A percentile compares a stretch with the other conserved stretches of the same genome.
phyloP scores from a whole-genome alignment of 495 filamentous ascomycete species.

The Penicillium waksmanii region DNA sequence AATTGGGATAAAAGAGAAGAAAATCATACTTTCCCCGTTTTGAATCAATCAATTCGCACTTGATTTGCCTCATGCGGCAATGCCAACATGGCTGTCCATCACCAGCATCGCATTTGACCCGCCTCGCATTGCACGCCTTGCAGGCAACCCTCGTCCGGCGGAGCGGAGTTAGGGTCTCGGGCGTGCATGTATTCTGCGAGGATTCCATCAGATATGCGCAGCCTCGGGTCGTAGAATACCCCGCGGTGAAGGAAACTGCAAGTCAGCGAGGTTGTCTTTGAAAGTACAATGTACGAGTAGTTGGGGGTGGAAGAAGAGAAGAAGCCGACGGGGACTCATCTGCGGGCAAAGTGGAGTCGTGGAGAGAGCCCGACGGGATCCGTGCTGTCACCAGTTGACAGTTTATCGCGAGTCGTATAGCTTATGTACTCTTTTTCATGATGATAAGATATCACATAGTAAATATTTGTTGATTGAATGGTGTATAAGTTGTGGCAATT shows the following conservation, averaged over 20 bases:
- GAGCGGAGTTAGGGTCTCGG: conserved; percentile 2
- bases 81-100: conserved; percentile 37
- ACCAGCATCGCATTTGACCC: conserved; percentile 40
- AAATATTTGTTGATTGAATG: too few species aligned
- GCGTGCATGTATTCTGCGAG: not conserved
- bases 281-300: not conserved
- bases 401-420: too few species aligned
- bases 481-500: too few species aligned
- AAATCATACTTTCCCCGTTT: conserved; percentile 34
- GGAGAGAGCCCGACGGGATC: conserved; percentile 3
- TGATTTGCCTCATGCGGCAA: conserved; percentile 28
- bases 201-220: not conserved
- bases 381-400: not conserved
- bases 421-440: too few species aligned
- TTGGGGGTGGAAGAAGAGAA: not conserved
- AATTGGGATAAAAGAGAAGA: not conserved
- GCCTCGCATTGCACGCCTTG: conserved; percentile 38
- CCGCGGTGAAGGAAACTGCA: not conserved
- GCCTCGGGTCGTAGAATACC: not conserved
- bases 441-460: too few species aligned
- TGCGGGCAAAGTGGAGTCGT: conserved; percentile 1
- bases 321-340: not conserved
- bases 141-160: conserved; percentile 36
- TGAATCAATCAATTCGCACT: conserved; percentile 39
- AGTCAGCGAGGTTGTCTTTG: conserved; percentile 2